Evolutionary conservation across 345 rosid species (phyloP), one percentile per base, ranked within the genome.

Genomic region (Camelina neglecta): DNA sequence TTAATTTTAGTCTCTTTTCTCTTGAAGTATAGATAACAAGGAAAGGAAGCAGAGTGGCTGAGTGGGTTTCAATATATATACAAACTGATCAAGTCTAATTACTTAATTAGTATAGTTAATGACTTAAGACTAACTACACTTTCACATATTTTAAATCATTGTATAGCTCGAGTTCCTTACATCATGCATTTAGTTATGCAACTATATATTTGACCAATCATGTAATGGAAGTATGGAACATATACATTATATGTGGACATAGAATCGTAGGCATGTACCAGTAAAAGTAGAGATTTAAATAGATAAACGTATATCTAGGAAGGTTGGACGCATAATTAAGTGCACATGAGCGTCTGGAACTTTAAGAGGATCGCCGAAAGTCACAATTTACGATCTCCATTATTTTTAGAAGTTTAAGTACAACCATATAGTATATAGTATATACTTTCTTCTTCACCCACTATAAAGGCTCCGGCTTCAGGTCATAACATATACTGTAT

Each of bases 281-380:
- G 29, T 29, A 49, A 5, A 35, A 56, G 71, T 20, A 48, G 12
- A 56, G 29, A 26, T 26, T 31, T 11, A 38, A 49, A 48, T 29
- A 60, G 55, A 44, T 26, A 44, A 42, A 35, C 35, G 18, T 8
- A 49, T 51, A 41, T 9, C 41, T 36, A 8, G 58, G 4, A 61
- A 53, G 47, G 73, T 75, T 75, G 68, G 3, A 50, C 8, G 64
- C 57, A 76, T 76, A 61, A 76, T 76, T 61, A 69, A 61, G 75
- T 5, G 80, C 80, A 76, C 80, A 69, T 69, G 80, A 69, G 74
- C 63, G 57, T 69, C 16, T 61, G 4, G 2, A 61, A 56, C 74
- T 68, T 72, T 42, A 51, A 69, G 56, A 68, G 21, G 56, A 20
- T 68, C 62, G 79, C 74, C 79, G 79, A 75, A 75, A 68, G 79